A percentile compares a stretch with the other conserved stretches of the same genome.
Conservation (phyloP, 2,329 filamentous ascomycete species). For the Plenodomus lindquistii region DNA sequence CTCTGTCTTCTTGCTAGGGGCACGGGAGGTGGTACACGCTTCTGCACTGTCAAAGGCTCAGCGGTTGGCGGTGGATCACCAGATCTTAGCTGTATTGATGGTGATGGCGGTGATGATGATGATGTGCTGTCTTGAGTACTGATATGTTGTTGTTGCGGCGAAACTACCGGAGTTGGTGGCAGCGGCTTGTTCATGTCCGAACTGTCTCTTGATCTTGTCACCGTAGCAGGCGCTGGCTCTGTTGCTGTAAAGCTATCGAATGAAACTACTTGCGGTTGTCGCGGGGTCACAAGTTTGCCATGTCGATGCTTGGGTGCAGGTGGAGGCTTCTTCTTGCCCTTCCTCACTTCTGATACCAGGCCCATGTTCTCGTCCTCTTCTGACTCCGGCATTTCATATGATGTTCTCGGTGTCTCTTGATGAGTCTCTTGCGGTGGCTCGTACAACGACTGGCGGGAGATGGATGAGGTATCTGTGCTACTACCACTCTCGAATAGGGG, state of each 20-base stretch:
- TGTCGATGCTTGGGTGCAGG: slow-evolving; percentile 70
- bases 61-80: slow-evolving; percentile 22
- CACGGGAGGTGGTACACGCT: slow-evolving; percentile 40
- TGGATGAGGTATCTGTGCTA: slow-evolving; percentile 62
- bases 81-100: slow-evolving; percentile 11
- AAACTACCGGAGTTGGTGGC: slow-evolving; percentile 54
- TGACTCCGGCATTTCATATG: slow-evolving; percentile 59
- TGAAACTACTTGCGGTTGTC: slow-evolving; percentile 46
- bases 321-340: slow-evolving; percentile 71
- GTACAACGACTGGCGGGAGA: slow-evolving; percentile 63
- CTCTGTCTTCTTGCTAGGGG: slow-evolving; percentile 42
- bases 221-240: slow-evolving; percentile 25
- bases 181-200: slow-evolving; percentile 66
- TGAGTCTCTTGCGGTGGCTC: slow-evolving; percentile 53
- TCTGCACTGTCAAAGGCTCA: slow-evolving; percentile 28
- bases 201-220: slow-evolving; percentile 32
- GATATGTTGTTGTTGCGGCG: slow-evolving; percentile 22
- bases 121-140: slow-evolving; percentile 25
- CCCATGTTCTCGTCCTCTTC: slow-evolving; percentile 53
- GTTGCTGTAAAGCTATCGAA: slow-evolving; percentile 38
- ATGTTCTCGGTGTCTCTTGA: slow-evolving; percentile 60
- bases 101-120: slow-evolving; percentile 15
- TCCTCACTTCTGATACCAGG: slow-evolving; percentile 37
- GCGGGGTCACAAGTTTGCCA: slow-evolving; percentile 69
- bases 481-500: slow-evolving; percentile 52